phyloP scores from a whole-genome alignment of 345 rosid genomes.

The Alliaria petiolata region DNA sequence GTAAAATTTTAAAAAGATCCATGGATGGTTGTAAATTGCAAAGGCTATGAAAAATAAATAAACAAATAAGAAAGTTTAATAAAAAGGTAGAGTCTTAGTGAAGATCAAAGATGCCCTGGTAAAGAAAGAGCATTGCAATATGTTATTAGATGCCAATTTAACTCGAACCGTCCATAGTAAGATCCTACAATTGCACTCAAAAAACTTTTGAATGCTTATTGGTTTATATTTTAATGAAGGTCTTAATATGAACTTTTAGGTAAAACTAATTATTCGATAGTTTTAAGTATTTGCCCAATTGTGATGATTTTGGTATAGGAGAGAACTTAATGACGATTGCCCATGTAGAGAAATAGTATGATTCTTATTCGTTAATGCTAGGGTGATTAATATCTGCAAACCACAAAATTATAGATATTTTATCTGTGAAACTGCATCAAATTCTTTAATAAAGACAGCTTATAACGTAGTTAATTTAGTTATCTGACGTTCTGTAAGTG shows the following conservation, averaged over 20 bases:
- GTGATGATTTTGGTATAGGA: constrained; percentile 9
- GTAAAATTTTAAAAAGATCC: constrained; percentile 6
- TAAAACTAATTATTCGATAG: neutral
- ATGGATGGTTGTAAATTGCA: constrained; percentile 30
- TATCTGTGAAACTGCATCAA: neutral
- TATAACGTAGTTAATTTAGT: neutral
- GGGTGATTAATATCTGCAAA: constrained; percentile 5
- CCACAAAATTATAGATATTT: neutral
- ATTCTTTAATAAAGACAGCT: neutral
- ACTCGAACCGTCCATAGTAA: constrained; percentile 35
- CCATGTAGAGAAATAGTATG: neutral
- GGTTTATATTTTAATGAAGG: constrained; percentile 7
- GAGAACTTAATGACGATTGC: constrained; percentile 22
- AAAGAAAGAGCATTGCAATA: constrained; percentile 28
- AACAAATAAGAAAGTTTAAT: neutral
- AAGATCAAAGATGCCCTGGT: constrained; percentile 34
- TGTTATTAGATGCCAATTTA: constrained; percentile 27
- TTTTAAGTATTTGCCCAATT: constrained; percentile 11
- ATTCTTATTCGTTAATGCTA: constrained; percentile 22
- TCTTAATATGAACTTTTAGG: neutral
- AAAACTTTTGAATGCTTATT: neutral
- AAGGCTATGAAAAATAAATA: neutral
- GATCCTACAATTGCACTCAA: constrained; percentile 27
- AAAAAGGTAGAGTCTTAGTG: constrained; percentile 31
- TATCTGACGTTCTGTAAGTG: neutral